A percentile compares a stretch with the other conserved stretches of the same genome.
phyloP scores from a whole-genome alignment of 305 asterid genomes.

The Fraxinus baroniana region DNA sequence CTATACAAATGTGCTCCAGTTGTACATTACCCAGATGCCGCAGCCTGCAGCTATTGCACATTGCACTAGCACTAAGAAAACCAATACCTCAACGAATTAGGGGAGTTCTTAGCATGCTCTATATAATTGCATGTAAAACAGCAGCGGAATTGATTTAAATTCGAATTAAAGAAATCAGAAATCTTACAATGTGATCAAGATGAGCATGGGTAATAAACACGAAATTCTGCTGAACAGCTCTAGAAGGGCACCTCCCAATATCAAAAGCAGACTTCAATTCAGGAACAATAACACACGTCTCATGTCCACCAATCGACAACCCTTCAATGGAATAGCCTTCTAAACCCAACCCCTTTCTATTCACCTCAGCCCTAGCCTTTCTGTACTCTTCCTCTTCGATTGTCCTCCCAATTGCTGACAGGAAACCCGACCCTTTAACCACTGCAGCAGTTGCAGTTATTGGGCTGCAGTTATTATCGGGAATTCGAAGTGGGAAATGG shows the following conservation, averaged over 20 bases:
- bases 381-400: constrained; percentile 95
- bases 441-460: constrained; percentile 3
- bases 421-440: constrained; percentile 53
- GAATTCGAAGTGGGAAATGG: constrained; percentile 27
- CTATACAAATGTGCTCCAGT: neutral
- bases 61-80: neutral
- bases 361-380: constrained; percentile 89
- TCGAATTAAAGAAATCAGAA: neutral
- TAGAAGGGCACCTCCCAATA: constrained; percentile 89
- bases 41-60: neutral
- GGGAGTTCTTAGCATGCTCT: neutral
- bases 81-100: neutral
- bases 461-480: neutral
- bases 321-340: constrained; percentile 86
- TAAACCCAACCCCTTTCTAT: constrained; percentile 52
- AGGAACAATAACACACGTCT: constrained; percentile 88
- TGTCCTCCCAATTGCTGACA: constrained; percentile 79
- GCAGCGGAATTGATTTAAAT: neutral
- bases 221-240: constrained; percentile 85
- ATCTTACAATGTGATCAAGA: constrained; percentile 90
- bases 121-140: neutral
- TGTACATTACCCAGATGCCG: neutral
- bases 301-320: constrained; percentile 86
- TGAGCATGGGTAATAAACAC: constrained; percentile 95
- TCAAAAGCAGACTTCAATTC: constrained; percentile 85